Evolutionary conservation across 257 asterid species (phyloP).

Genomic region (Lithospermum erythrorhizon): DNA sequence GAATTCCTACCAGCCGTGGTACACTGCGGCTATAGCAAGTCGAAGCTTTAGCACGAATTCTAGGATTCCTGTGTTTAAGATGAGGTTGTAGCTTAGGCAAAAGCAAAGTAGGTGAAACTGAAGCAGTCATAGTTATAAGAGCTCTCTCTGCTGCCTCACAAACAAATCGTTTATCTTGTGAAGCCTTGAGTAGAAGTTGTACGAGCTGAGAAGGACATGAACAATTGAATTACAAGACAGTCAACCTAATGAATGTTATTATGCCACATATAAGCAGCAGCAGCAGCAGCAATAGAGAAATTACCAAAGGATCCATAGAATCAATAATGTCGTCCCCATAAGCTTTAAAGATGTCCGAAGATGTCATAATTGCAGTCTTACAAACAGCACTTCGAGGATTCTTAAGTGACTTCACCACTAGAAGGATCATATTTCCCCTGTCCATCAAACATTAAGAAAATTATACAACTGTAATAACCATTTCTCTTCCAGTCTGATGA

Average conservation of each 20-base stretch:
- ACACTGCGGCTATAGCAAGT: conserved; percentile 63
- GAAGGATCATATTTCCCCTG: conserved; percentile 56
- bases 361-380: conserved; percentile 85
- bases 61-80: conserved; percentile 75
- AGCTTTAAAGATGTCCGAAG: conserved; percentile 71
- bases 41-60: conserved; percentile 90
- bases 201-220: conserved; percentile 44
- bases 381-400: conserved; percentile 94
- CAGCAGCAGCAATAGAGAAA: neutral
- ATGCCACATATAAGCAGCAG: conserved; percentile 1
- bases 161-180: conserved; percentile 93
- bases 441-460: conserved; percentile 11
- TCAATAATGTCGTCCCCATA: conserved; percentile 58
- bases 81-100: conserved; percentile 71
- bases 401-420: conserved; percentile 65
- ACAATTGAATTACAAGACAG: conserved; percentile 6
- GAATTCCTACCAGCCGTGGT: conserved; percentile 49
- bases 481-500: conserved; percentile 5
- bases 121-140: conserved; percentile 57
- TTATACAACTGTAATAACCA: conserved; percentile 11
- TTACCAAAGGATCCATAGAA: conserved; percentile 76
- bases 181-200: conserved; percentile 81
- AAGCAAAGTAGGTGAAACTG: conserved; percentile 63
- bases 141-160: conserved; percentile 90
- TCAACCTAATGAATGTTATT: conserved; percentile 1